phyloP scores from a whole-genome alignment of 2,329 filamentous ascomycete species.

The Lecanosticta acicola region DNA sequence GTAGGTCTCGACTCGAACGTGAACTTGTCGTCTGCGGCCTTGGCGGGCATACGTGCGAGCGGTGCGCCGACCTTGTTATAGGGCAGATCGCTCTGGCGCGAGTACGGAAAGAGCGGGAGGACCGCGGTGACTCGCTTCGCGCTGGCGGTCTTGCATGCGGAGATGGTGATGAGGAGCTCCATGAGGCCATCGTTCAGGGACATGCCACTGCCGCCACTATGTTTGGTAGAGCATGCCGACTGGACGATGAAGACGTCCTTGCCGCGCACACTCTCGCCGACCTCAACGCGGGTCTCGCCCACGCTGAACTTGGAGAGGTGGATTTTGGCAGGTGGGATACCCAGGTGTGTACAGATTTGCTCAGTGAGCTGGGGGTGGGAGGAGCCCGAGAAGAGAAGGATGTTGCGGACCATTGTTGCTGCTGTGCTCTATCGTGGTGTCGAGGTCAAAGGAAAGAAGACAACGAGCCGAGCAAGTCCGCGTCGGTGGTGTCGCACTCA shows the following conservation, averaged over 20 bases:
- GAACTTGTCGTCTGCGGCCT: conserved; percentile 54
- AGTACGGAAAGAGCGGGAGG: conserved; percentile 93
- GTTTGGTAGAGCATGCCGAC: conserved; percentile 44
- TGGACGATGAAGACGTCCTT: conserved; percentile 99
- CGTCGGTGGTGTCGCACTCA: not conserved
- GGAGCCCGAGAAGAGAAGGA: conserved; percentile 87
- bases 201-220: conserved; percentile 64
- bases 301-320: conserved; percentile 89
- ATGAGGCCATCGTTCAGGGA: conserved; percentile 79
- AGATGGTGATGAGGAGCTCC: conserved; percentile 95
- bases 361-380: conserved; percentile 86
- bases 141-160: conserved; percentile 93
- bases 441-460: not conserved
- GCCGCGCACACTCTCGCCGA: conserved; percentile 90
- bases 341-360: conserved; percentile 80
- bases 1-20: conserved; percentile 90
- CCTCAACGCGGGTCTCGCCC: conserved; percentile 91
- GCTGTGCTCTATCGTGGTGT: not conserved
- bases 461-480: not conserved
- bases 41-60: conserved; percentile 62
- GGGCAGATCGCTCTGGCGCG: conserved; percentile 88
- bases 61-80: conserved; percentile 95
- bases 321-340: conserved; percentile 77
- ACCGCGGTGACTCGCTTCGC: conserved; percentile 91
- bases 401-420: conserved; percentile 76